These are phyloP conservation scores for Berberis vulgaris DNA, from an alignment of 164 flowering plant genomes.

Conservation along the genomic window DNA sequence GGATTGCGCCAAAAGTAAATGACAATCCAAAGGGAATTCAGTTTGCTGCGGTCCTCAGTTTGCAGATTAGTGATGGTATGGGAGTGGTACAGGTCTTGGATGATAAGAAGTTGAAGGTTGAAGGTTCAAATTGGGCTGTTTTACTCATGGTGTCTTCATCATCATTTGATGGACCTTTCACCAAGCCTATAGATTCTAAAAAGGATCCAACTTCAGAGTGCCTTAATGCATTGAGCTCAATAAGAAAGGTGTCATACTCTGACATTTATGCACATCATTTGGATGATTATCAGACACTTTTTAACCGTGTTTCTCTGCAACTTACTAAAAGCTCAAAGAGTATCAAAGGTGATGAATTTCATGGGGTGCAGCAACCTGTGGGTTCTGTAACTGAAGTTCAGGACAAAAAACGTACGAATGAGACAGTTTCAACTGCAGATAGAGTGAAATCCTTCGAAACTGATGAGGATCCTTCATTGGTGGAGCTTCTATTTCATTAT, in stretches of 20 bases:
- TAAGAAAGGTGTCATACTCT: constrained; percentile 42
- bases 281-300: constrained; percentile 79
- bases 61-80: constrained; percentile 47
- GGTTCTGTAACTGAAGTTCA: not conserved
- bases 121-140: constrained; percentile 64
- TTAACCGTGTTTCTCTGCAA: constrained; percentile 76
- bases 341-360: constrained; percentile 9
- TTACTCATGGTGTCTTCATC: constrained; percentile 66
- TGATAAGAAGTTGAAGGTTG: constrained; percentile 51
- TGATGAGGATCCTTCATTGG: constrained; percentile 87
- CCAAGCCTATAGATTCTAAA: constrained; percentile 56
- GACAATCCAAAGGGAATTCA: constrained; percentile 65
- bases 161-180: constrained; percentile 78
- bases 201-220: constrained; percentile 54
- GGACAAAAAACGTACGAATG: constrained; percentile 6
- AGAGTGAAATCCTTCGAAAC: constrained; percentile 70
- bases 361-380: constrained; percentile 9
- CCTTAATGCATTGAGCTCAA: constrained; percentile 25
- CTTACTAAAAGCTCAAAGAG: constrained; percentile 46
- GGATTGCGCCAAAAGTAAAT: constrained; percentile 36
- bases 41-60: constrained; percentile 57
- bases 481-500: constrained; percentile 85
- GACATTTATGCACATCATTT: constrained; percentile 69
- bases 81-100: constrained; percentile 40
- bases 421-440: constrained; percentile 44